A percentile compares a stretch with the other conserved stretches of the same genome.
Conservation (phyloP, 2,329 filamentous ascomycete species). For the Mycosphaerella sp. region DNA sequence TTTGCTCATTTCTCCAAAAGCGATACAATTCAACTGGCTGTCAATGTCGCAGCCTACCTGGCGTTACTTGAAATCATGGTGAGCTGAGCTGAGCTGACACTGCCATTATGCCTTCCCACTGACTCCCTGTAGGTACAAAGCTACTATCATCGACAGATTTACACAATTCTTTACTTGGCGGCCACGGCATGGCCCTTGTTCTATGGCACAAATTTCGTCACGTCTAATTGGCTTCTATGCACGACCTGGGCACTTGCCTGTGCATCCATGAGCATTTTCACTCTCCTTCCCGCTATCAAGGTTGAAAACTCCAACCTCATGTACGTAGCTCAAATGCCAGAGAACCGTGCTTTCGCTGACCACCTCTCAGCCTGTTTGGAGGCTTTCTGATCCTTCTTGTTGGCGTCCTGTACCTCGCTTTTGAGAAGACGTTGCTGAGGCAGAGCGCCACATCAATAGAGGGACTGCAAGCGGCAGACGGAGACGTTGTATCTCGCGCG, state of each 20-base stretch:
- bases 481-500: slow-evolving; percentile 48
- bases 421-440: slow-evolving; percentile 60
- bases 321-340: slow-evolving; percentile 43
- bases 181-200: slow-evolving; percentile 70
- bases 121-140: slow-evolving; percentile 63
- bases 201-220: slow-evolving; percentile 68
- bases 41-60: slow-evolving; percentile 63
- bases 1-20: slow-evolving; percentile 60
- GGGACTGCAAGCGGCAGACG: slow-evolving; percentile 27
- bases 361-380: slow-evolving; percentile 55
- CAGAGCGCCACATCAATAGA: slow-evolving; percentile 34
- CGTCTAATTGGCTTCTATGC: slow-evolving; percentile 56
- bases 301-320: slow-evolving; percentile 68
- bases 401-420: slow-evolving; percentile 70
- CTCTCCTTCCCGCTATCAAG: slow-evolving; percentile 80
- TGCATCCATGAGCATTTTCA: slow-evolving; percentile 81
- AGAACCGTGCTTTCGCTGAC: neutral
- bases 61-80: slow-evolving; percentile 69
- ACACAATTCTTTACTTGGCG: slow-evolving; percentile 71
- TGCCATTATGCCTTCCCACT: neutral
- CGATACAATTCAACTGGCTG: slow-evolving; percentile 51
- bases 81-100: slow-evolving; percentile 28
- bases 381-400: slow-evolving; percentile 70
- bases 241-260: slow-evolving; percentile 71
- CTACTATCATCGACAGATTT: slow-evolving; percentile 84